Evolutionary conservation across 345 rosid species (phyloP).

Genomic region (Lumnitzera littorea): DNA sequence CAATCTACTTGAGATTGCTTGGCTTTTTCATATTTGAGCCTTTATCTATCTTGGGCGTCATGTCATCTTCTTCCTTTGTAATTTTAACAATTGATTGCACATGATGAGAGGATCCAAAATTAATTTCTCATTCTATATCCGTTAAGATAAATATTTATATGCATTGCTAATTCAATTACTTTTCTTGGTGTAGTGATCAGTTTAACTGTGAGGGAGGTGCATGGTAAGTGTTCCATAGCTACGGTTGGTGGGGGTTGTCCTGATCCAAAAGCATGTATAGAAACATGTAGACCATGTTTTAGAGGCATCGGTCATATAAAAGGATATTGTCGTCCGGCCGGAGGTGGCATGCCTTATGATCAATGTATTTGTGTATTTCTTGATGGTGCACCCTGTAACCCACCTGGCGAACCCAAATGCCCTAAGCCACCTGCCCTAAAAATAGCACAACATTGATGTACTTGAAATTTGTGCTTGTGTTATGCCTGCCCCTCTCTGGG

Average conservation of each 20-base stretch:
- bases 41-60: too few species aligned
- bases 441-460: too few species aligned
- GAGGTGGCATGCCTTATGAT: constrained; percentile 19
- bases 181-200: neutral
- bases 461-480: too few species aligned
- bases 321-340: constrained; percentile 9
- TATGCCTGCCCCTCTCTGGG: too few species aligned
- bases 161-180: too few species aligned
- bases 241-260: constrained; percentile 28
- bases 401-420: constrained; percentile 18
- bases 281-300: constrained; percentile 19
- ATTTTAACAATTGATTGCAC: too few species aligned
- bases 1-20: too few species aligned
- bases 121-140: too few species aligned
- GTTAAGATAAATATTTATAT: too few species aligned
- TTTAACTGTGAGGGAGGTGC: neutral
- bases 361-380: constrained; percentile 16
- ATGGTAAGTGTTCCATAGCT: constrained; percentile 7
- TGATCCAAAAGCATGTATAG: constrained; percentile 2
- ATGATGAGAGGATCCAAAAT: too few species aligned
- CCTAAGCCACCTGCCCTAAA: constrained; percentile 5
- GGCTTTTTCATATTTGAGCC: too few species aligned
- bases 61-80: too few species aligned
- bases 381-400: constrained; percentile 22
- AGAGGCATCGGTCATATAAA: constrained; percentile 13